Evolutionary conservation across 495 filamentous ascomycete species (phyloP), one percentile per base, ranked within the genome.

Genomic region (Aeminium ludgeri): DNA sequence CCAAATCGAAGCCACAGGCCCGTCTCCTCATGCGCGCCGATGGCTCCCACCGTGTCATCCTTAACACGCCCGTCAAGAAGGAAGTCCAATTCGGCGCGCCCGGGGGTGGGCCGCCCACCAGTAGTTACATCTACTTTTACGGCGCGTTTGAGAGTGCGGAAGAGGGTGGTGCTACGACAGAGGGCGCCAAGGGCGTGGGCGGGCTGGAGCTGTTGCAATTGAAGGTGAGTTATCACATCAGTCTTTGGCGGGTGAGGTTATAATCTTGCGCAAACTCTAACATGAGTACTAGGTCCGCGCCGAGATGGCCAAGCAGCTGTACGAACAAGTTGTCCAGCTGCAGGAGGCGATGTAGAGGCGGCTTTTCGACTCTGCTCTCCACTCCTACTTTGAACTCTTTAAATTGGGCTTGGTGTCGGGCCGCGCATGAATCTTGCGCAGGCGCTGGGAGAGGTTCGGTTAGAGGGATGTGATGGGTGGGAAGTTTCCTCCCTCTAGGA

Each of bases 11-110:
- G 39, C 31, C 34, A 15, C 38, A 38, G 20, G 53, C 73, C 10
- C 76, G 86, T 18, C 69, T 94, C 50, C 71, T 94, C 44, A 84
- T 94, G 77, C 74, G 86, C 4, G 83, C 87, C 32, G 83, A 92
- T 46, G 80, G 81, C 30, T 81, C 78, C 4, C 68, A 79, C 40
- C 72, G 82, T n/a, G 76, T 93, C n/a, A 74, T 89, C 53, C 66
- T 94, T 30, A 94, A 94, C 58, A 78, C 77, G 3, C 69, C 73
- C 1, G 64, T 94, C 40, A 70, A 80, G 34, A 75, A 78, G 49
- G 69, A 72, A 4, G 79, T 86, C 71, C 69, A 69, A 28, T 75
- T 82, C 50, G 73, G 80, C 23, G 74, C 81, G 40, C 45, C 55
- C 10, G 49, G 55, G 19, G 71, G 71, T 40, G 62, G 65, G 2